Percentiles rank a stretch among this genome's conserved stretches.
phyloP scores from a whole-genome alignment of 2,329 filamentous ascomycete genomes.

The Didymella segeticola region DNA sequence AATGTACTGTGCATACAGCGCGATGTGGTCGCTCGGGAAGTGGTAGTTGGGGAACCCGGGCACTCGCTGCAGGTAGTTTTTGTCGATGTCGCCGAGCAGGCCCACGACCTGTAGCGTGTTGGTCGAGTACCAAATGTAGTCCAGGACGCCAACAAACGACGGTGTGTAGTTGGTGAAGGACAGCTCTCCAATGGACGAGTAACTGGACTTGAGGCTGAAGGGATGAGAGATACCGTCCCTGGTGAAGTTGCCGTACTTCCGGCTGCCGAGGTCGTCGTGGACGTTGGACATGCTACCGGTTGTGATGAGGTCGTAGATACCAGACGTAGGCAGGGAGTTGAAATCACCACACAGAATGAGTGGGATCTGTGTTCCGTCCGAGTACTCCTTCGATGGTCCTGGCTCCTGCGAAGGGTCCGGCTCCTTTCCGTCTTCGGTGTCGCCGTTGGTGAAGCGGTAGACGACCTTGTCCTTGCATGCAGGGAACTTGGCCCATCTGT shows the following conservation, averaged over 20 bases:
- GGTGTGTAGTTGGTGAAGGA: constrained; percentile 97
- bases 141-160: constrained; percentile 88
- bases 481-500: constrained; percentile 81
- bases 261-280: constrained; percentile 79
- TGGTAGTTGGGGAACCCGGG: constrained; percentile 94
- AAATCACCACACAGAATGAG: constrained; percentile 93
- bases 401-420: constrained; percentile 67
- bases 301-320: constrained; percentile 88
- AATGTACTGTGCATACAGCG: constrained; percentile 86
- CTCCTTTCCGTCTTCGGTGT: constrained; percentile 56
- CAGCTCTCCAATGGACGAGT: constrained; percentile 82
- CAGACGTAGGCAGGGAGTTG: constrained; percentile 87
- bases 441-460: constrained; percentile 57
- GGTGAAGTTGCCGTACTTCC: constrained; percentile 93
- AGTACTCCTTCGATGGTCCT: constrained; percentile 84
- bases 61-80: constrained; percentile 82
- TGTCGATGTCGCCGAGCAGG: constrained; percentile 84
- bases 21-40: constrained; percentile 91
- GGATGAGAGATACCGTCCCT: constrained; percentile 91
- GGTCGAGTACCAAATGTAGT: constrained; percentile 98
- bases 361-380: constrained; percentile 85
- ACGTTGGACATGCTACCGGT: constrained; percentile 78
- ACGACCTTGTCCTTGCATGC: constrained; percentile 79
- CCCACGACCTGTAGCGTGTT: constrained; percentile 85
- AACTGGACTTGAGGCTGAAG: constrained; percentile 91